These are phyloP conservation scores for Coelastrella sp. DNA, from an alignment of 139 green algal species.

Conservation along the genomic window DNA sequence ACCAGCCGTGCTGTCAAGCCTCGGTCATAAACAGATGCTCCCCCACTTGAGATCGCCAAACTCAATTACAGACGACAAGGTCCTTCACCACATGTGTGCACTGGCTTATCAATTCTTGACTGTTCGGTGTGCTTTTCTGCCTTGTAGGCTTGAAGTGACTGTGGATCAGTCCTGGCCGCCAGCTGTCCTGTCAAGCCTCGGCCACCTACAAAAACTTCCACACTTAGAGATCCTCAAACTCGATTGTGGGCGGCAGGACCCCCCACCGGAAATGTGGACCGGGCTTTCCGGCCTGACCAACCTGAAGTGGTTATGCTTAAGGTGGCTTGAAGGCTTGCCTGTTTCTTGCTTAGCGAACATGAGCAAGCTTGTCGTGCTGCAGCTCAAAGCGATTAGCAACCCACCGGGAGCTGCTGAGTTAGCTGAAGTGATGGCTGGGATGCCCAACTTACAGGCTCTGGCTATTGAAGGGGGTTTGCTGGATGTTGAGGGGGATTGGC, in stretches of 20 bases:
- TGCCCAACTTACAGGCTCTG: constrained; percentile 25
- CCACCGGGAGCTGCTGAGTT: constrained; percentile 43
- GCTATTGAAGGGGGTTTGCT: constrained; percentile 35
- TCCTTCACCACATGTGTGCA: too few species aligned
- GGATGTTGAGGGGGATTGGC: constrained; percentile 36
- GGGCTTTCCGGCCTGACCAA: neutral
- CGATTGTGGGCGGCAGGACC: neutral
- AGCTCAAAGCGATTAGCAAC: constrained; percentile 8
- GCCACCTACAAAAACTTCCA: neutral
- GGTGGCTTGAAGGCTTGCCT: constrained; percentile 31
- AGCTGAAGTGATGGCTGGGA: constrained; percentile 25
- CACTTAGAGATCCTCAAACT: neutral
- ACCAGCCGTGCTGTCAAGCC: too few species aligned
- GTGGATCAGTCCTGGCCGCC: too few species aligned
- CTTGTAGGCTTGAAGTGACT: too few species aligned
- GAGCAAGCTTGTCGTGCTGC: constrained; percentile 14
- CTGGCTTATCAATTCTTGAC: too few species aligned
- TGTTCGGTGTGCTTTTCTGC: too few species aligned
- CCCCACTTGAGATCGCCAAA: too few species aligned
- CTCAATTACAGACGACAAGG: too few species aligned
- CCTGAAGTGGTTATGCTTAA: constrained; percentile 30
- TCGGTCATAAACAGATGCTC: too few species aligned
- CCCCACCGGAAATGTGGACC: neutral
- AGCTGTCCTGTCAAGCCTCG: too few species aligned
- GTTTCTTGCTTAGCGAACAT: constrained; percentile 2